phyloP scores from a whole-genome alignment of 495 filamentous ascomycete genomes.

The Hypomontagnella monticulosa region DNA sequence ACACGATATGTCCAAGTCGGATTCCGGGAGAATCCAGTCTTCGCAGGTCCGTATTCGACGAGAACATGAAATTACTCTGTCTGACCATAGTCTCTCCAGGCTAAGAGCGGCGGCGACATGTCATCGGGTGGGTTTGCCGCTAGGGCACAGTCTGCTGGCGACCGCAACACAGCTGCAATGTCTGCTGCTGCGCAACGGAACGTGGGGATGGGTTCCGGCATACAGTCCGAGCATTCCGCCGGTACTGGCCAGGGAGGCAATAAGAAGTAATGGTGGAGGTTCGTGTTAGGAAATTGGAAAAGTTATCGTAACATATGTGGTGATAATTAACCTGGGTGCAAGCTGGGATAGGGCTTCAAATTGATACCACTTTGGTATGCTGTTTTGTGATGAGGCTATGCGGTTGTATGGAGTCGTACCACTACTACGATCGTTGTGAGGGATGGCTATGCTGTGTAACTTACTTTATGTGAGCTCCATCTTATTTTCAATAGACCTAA shows the following conservation, averaged over 20 bases:
- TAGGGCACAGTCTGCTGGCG: constrained; percentile 26
- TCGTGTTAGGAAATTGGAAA: not conserved
- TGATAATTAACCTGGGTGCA: no score
- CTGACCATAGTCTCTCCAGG: constrained; percentile 22
- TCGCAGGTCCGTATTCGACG: constrained; percentile 20
- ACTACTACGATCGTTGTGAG: no score
- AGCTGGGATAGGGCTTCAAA: no score
- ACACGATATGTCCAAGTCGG: constrained; percentile 18
- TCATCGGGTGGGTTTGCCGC: constrained; percentile 32
- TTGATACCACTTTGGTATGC: no score
- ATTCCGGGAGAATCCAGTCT: constrained; percentile 31
- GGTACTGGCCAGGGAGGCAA: not conserved
- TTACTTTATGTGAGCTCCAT: no score
- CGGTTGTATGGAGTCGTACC: no score
- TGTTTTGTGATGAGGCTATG: no score
- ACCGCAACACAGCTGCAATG: constrained; percentile 22
- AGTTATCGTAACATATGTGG: no score
- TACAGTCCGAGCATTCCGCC: not conserved
- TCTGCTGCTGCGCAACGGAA: constrained; percentile 13
- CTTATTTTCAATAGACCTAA: no score
- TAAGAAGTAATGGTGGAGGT: not conserved
- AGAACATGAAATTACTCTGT: not conserved
- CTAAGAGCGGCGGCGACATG: constrained; percentile 28
- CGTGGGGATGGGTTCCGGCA: constrained; percentile 1
- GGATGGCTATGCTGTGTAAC: no score